Base-by-base conservation (phyloP, 1,139 yeast species). In the Saccharomyces hybrid region DNA sequence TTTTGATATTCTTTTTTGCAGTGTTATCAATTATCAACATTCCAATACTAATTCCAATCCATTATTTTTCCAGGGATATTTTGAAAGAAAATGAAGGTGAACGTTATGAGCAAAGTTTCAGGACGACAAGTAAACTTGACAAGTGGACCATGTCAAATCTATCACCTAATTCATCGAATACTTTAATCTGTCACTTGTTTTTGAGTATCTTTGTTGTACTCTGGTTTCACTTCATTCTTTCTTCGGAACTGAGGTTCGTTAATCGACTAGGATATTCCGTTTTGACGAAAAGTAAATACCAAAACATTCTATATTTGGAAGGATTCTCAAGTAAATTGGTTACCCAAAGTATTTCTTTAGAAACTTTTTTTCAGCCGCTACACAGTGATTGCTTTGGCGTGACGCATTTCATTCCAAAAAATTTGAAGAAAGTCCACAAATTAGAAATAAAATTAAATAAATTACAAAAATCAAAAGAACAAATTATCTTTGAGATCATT, bases 61-160 rank as follows among this genome's bases (percentile, higher is more conserved):
- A 85, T 64, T 73, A 68, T 57, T 55, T 63, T 28, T 72, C 78
- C 0, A 83, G 85, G 0, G 69, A 61, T 51, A 59, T 60, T 23
- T 49, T 16, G 61, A n/a, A 72, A 46, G 65, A 67, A 52, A 54
- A 56, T 2, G 57, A 59, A 8, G 69, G 59, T 61, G 65, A 7
- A 31, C 68, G 8, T 76, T 79, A 13, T 51, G 66, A 28, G 46
- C 8, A 25, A 5, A 34, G 41, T 13, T 29, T 29, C 8, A 26
- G 23, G 23, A 31, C 26, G 23, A 25, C 44, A 25, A 48, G 46
- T 26, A 23, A 88, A 0, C 67, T 85, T 53, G 89, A 85, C 61
- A 73, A 69, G 52, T 70, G 84, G 13, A 84, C 88, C 48, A 74
- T 84, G 63, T 81, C 88, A 2, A 84, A 84, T 60, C 78, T 85